Evolutionary conservation across 106 monocot species (phyloP), one percentile per base, ranked within the genome.

Genomic region (Hemerocallis citrina): DNA sequence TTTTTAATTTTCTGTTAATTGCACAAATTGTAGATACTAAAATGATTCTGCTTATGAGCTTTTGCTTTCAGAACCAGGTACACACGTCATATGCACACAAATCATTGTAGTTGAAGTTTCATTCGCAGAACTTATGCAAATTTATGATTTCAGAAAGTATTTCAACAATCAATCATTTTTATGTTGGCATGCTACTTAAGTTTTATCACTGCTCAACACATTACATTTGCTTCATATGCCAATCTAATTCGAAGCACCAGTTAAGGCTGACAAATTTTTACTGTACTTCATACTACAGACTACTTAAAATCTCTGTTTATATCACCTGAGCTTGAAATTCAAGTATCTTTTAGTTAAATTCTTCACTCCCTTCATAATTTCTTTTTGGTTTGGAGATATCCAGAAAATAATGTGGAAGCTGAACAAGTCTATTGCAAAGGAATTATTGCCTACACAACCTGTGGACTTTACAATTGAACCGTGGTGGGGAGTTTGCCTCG

Each of bases 371-470:
- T 30, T 57, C 31, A 24, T 31, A 36, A 38, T 46, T 44, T 14
- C 41, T 62, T 49, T 52, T 40, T 40, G 55, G 29, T 57, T 60
- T 72, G 57, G 66, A 47, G 41, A 34, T 68, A 40, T 81, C 28
- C 76, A 98, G 98, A 98, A 92, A 92, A 82, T 98, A 75, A 98
- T 98, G 98, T 98, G 98, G 98, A 98, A 98, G 73, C 70, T 98
- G 62, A 98, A 98, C 72, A 98, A 98, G 64, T 98, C 98, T 45
- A 98, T 98, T 75, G 98, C 92, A 31, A 98, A 98, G 67, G 98
- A 98, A 71, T 75, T 88, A 49, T 52, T 98, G 63, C 98, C 98
- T 17, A 79, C 79, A 12, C 92, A 92, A 61, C 98, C 98, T 29
- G 92, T 88, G 27, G 85, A 98, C 55, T 85, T 98, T 64, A 23